phyloP scores from a whole-genome alignment of 1,284 basidiomycete genomes.

The Apiotrichum domesticum region DNA sequence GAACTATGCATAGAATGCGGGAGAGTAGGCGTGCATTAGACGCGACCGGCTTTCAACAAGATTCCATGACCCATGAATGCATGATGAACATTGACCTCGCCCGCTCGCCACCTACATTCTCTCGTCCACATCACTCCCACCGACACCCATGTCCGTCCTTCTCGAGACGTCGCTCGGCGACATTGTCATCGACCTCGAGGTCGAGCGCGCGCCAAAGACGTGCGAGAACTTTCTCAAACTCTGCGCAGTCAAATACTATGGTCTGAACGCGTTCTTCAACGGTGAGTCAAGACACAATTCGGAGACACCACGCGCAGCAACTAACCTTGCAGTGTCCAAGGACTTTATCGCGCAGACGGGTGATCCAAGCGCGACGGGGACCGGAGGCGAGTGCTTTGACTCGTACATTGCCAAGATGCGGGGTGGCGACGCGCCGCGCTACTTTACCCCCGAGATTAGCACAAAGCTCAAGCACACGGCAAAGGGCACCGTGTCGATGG shows the following conservation, averaged over 20 bases:
- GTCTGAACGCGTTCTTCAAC: slow-evolving; percentile 93
- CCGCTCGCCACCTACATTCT: no score
- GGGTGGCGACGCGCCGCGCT: slow-evolving; percentile 54
- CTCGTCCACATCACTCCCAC: background rate
- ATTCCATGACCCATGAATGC: no score
- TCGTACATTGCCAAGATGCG: slow-evolving; percentile 52
- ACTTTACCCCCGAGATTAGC: slow-evolving; percentile 74
- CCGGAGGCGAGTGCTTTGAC: slow-evolving; percentile 80
- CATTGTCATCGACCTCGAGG: slow-evolving; percentile 90
- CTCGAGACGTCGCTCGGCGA: slow-evolving; percentile 95
- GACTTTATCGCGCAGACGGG: slow-evolving; percentile 94
- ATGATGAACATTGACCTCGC: no score
- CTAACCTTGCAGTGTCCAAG: slow-evolving; percentile 65
- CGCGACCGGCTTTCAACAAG: no score
- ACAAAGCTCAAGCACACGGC: slow-evolving; percentile 69
- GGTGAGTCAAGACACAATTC: slow-evolving; percentile 52
- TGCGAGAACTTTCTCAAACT: slow-evolving; percentile 96
- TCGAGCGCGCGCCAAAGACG: slow-evolving; percentile 80
- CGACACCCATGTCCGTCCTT: slow-evolving; percentile 73
- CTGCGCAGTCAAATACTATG: slow-evolving; percentile 95
- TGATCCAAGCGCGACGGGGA: slow-evolving; percentile 90
- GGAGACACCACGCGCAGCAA: no score
- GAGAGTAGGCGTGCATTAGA: no score
- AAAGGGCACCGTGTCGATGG: slow-evolving; percentile 94
- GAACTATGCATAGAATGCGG: no score